Conservation (phyloP, 2,329 filamentous ascomycete species). For the Paramyrothecium roridum region DNA sequence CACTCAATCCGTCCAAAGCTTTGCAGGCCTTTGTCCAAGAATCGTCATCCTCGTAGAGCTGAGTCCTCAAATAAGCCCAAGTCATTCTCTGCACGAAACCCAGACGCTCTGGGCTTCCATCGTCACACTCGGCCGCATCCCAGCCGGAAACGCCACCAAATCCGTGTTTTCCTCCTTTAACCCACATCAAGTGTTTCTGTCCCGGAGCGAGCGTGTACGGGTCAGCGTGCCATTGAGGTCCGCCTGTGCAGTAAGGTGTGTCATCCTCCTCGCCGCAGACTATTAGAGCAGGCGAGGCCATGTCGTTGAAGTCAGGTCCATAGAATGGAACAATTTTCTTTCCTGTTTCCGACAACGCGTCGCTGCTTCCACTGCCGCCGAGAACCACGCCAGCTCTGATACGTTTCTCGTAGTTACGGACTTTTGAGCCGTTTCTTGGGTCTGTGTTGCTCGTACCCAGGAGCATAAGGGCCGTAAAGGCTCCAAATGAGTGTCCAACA, state of each 20-base stretch:
- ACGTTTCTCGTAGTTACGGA: constrained; percentile 10
- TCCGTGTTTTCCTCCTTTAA: constrained; percentile 17
- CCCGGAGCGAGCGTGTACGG: constrained; percentile 12
- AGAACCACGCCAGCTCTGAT: constrained; percentile 21
- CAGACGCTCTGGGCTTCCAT: constrained; percentile 18
- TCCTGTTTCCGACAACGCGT: constrained; percentile 9
- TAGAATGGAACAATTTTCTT: constrained; percentile 14
- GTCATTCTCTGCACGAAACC: constrained; percentile 16
- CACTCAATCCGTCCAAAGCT: constrained; percentile 6
- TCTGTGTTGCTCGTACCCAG: constrained; percentile 17
- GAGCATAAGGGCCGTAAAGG: constrained; percentile 11
- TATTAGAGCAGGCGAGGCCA: constrained; percentile 14
- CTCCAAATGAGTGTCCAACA: constrained; percentile 20
- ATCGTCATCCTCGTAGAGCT: constrained; percentile 12
- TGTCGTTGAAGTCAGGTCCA: constrained; percentile 12
- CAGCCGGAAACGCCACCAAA: constrained; percentile 22
- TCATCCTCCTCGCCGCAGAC: constrained; percentile 19
- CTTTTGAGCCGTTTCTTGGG: constrained; percentile 11
- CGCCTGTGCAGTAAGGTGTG: constrained; percentile 13
- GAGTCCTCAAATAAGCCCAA: constrained; percentile 18
- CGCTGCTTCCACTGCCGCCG: constrained; percentile 14
- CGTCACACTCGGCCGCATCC: constrained; percentile 18
- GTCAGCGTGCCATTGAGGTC: constrained; percentile 19
- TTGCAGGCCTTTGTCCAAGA: constrained; percentile 15
- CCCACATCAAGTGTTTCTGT: constrained; percentile 13